Evolutionary conservation across 768 basidiomycete species (phyloP).

Genomic region (Mrakia blollopis): DNA sequence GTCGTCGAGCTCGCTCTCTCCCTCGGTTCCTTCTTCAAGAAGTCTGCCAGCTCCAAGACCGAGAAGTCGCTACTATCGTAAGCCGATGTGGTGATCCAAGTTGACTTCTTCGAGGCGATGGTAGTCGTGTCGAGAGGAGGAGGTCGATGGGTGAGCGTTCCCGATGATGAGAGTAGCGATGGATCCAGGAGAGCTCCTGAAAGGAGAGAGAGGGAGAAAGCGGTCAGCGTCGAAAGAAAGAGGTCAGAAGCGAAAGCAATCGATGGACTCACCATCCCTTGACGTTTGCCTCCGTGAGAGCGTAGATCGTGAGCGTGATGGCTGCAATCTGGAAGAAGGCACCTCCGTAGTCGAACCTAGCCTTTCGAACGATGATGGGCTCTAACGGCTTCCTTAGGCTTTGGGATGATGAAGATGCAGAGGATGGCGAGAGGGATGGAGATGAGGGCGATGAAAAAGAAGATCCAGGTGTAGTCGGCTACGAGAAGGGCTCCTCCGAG

Average conservation of each 20-base stretch:
- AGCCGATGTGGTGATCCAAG: no score
- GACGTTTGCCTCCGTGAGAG: constrained; percentile 39
- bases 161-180: no score
- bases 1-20: no score
- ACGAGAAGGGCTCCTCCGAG: constrained; percentile 34
- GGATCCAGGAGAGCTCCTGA: no score
- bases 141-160: neutral
- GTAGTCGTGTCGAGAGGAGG: no score
- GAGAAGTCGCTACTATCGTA: neutral
- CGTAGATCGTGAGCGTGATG: constrained; percentile 39
- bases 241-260: no score
- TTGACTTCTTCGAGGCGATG: no score
- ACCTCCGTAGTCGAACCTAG: constrained; percentile 15
- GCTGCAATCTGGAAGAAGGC: constrained; percentile 33
- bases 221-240: no score
- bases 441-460: constrained; percentile 32
- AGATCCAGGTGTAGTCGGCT: constrained; percentile 34
- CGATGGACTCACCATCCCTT: constrained; percentile 36
- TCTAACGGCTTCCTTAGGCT: neutral
- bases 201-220: no score
- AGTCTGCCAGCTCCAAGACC: neutral
- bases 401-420: constrained; percentile 32
- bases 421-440: constrained; percentile 29
- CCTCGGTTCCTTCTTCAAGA: no score
- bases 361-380: neutral